Conservation (phyloP, 2,329 filamentous ascomycete species). For the Fusarium sp. region DNA sequence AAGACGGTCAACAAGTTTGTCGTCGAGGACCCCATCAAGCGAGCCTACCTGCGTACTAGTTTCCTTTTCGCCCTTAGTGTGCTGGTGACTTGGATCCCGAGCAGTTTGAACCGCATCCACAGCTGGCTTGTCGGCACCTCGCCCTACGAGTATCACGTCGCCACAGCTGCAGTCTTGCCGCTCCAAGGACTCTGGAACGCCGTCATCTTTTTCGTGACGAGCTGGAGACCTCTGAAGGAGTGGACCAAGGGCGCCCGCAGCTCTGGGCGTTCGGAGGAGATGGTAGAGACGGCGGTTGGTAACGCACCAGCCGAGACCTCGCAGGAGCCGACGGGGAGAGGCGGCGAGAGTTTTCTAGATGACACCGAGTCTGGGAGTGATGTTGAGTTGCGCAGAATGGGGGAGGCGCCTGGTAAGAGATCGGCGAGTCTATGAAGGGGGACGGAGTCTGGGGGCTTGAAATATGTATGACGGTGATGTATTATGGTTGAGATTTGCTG, state of each 20-base stretch:
- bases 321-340: constrained; percentile 20
- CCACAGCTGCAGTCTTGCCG: constrained; percentile 78
- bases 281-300: constrained; percentile 21
- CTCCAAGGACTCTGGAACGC: constrained; percentile 86
- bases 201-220: constrained; percentile 80
- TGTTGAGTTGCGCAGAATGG: constrained; percentile 49
- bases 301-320: not conserved
- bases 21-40: constrained; percentile 67
- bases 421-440: constrained; percentile 38
- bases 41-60: constrained; percentile 70
- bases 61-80: constrained; percentile 72
- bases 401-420: constrained; percentile 41
- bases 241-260: constrained; percentile 13
- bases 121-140: constrained; percentile 66
- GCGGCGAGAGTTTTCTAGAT: constrained; percentile 44
- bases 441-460: not conserved
- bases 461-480: constrained; percentile 11
- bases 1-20: constrained; percentile 52
- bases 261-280: constrained; percentile 16
- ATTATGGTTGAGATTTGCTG: constrained; percentile 16
- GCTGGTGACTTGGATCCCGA: constrained; percentile 72
- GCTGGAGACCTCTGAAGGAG: constrained; percentile 51
- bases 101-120: constrained; percentile 80
- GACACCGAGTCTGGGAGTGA: constrained; percentile 51
- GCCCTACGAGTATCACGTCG: constrained; percentile 75